A percentile compares a stretch with the other conserved stretches of the same genome.
Evolutionary conservation across 2,329 filamentous ascomycete genomes (phyloP).

Genomic region (Monascus ruber): DNA sequence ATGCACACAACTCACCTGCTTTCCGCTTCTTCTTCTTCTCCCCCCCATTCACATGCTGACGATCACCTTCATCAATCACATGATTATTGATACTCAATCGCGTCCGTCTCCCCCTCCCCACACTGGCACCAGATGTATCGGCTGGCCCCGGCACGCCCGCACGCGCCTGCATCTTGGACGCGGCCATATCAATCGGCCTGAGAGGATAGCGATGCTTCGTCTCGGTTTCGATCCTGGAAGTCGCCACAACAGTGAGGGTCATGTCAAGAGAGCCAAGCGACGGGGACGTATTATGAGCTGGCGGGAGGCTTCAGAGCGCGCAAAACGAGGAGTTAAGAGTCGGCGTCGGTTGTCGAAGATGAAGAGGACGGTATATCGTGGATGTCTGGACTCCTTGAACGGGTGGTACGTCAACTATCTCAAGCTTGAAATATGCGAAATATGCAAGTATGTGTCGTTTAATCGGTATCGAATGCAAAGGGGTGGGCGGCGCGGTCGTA

Average conservation of each 20-base stretch:
- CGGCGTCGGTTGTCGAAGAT: too few relatives aligned
- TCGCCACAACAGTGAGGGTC: conserved; percentile 27
- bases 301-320: too few relatives aligned
- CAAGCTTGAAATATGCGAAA: too few relatives aligned
- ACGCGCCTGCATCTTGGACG: conserved; percentile 27
- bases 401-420: too few relatives aligned
- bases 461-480: too few relatives aligned
- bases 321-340: too few relatives aligned
- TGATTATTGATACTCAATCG: conserved; percentile 27
- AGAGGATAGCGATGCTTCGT: conserved; percentile 27
- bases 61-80: conserved; percentile 5
- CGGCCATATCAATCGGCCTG: conserved; percentile 26
- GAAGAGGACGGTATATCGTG: too few relatives aligned
- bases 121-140: conserved; percentile 13
- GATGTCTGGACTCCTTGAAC: too few relatives aligned
- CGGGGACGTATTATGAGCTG: neutral
- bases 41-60: conserved; percentile 12
- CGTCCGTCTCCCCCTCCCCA: conserved; percentile 11
- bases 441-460: too few relatives aligned
- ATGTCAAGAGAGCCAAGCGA: conserved; percentile 12
- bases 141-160: conserved; percentile 8
- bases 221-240: conserved; percentile 16
- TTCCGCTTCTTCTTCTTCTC: conserved; percentile 30
- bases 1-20: conserved; percentile 25
- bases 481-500: too few relatives aligned